Evolutionary conservation across 1,284 basidiomycete species (phyloP).

Genomic region (Pascua guehoae): DNA sequence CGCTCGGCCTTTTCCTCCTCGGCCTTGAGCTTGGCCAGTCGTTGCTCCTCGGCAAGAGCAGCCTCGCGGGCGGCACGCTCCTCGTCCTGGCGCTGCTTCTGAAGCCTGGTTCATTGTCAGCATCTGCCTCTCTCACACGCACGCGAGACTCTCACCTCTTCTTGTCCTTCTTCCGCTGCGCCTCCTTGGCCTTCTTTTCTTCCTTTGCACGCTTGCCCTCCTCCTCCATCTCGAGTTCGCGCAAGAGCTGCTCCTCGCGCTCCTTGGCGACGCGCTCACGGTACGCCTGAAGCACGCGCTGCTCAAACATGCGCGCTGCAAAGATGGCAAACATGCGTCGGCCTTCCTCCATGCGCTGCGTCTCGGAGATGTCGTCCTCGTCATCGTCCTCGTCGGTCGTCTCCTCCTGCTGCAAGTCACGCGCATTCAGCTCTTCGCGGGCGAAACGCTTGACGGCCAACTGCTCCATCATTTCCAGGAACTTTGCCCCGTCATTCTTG

Average conservation of each 20-base stretch:
- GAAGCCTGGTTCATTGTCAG: constrained; percentile 58
- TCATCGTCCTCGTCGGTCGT: constrained; percentile 56
- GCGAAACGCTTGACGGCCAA: constrained; percentile 90
- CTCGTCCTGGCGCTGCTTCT: constrained; percentile 88
- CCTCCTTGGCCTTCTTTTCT: constrained; percentile 90
- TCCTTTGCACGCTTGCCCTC: constrained; percentile 74
- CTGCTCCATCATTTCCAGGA: constrained; percentile 99
- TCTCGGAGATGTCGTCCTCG: constrained; percentile 49
- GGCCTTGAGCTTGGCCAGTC: constrained; percentile 63
- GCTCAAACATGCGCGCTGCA: constrained; percentile 99
- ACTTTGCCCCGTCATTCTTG: constrained; percentile 97
- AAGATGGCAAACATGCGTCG: constrained; percentile 99
- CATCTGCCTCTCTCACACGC: neutral
- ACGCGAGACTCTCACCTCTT: constrained; percentile 37
- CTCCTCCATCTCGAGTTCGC: constrained; percentile 87
- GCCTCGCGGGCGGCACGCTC: constrained; percentile 74
- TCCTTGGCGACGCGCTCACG: constrained; percentile 89
- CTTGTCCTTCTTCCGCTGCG: constrained; percentile 88
- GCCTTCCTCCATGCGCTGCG: constrained; percentile 95
- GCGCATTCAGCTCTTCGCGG: constrained; percentile 70
- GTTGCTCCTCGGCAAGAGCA: constrained; percentile 76
- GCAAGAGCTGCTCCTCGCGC: constrained; percentile 76
- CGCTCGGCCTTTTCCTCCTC: constrained; percentile 62
- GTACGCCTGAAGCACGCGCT: constrained; percentile 88
- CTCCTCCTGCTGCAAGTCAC: constrained; percentile 63